These are phyloP conservation scores for Pulveroboletus sp. DNA, from an alignment of 768 basidiomycete genomes.

Conservation along the genomic window DNA sequence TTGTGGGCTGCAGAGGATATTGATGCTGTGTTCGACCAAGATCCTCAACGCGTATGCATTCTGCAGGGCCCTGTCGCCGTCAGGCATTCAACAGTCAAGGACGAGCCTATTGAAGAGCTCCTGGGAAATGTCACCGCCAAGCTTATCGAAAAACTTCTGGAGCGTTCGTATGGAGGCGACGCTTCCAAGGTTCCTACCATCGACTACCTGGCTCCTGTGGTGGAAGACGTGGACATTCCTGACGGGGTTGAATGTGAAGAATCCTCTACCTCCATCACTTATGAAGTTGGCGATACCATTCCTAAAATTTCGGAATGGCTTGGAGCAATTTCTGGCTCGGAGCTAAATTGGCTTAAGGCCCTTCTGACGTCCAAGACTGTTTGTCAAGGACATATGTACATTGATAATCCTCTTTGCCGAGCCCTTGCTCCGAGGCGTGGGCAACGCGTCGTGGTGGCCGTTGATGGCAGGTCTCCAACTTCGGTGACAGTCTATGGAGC, in stretches of 20 bases:
- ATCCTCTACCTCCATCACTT: conserved; percentile 41
- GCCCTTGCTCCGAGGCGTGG: conserved; percentile 76
- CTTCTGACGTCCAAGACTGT: conserved; percentile 76
- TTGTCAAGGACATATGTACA: conserved; percentile 79
- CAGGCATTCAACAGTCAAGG: conserved; percentile 80
- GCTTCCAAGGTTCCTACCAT: conserved; percentile 66
- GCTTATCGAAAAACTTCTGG: conserved; percentile 75
- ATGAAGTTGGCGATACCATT: conserved; percentile 45
- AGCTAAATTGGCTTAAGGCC: conserved; percentile 82
- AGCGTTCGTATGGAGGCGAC: conserved; percentile 75
- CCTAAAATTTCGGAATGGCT: conserved; percentile 76
- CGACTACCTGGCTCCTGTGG: conserved; percentile 74
- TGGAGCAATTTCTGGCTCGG: conserved; percentile 74
- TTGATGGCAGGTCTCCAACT: conserved; percentile 41
- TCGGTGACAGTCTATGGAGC: conserved; percentile 70
- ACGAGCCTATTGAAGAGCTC: conserved; percentile 91
- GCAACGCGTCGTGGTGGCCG: conserved; percentile 70
- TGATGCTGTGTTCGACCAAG: conserved; percentile 97
- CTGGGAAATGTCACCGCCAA: conserved; percentile 80
- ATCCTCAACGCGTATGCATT: conserved; percentile 96
- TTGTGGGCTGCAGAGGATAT: conserved; percentile 98
- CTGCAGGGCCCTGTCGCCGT: conserved; percentile 95
- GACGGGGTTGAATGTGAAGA: conserved; percentile 42
- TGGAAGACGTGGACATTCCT: conserved; percentile 33
- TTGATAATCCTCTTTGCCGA: conserved; percentile 86